Conservation (phyloP, 1,284 basidiomycete species). For the Ustilago bromivora region DNA sequence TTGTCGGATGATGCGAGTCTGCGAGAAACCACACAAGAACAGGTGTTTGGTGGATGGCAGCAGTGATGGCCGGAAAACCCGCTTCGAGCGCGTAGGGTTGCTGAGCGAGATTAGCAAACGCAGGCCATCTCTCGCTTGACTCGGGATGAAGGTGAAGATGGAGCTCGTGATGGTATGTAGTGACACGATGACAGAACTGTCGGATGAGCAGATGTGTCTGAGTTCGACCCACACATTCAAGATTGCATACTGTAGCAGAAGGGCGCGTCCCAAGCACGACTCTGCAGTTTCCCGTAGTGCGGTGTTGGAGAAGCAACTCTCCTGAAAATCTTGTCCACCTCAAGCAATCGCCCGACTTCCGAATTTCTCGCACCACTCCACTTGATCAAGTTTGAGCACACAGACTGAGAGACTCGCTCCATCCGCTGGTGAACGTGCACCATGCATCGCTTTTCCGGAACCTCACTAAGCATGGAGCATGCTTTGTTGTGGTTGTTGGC, state of each 20-base stretch:
- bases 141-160: neutral
- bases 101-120: neutral
- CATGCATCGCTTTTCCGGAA: no score
- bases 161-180: neutral
- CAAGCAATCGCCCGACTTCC: conserved; percentile 16
- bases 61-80: neutral
- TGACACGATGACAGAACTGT: neutral
- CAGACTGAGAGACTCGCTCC: neutral
- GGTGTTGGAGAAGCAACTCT: neutral
- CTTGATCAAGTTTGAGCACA: neutral
- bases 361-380: conserved; percentile 16
- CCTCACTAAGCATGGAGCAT: no score
- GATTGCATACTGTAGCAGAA: neutral
- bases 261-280: conserved; percentile 17
- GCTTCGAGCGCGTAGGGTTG: neutral
- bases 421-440: no score
- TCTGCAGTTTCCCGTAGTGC: neutral
- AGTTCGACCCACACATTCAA: neutral
- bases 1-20: neutral
- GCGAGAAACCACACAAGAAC: neutral
- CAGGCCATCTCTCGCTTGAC: neutral
- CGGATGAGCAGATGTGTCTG: conserved; percentile 4
- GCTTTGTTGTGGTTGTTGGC: neutral
- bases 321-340: conserved; percentile 11
- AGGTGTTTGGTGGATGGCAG: neutral